phyloP scores from a whole-genome alignment of 139 green algal genomes.

The Chlorella sp. region DNA sequence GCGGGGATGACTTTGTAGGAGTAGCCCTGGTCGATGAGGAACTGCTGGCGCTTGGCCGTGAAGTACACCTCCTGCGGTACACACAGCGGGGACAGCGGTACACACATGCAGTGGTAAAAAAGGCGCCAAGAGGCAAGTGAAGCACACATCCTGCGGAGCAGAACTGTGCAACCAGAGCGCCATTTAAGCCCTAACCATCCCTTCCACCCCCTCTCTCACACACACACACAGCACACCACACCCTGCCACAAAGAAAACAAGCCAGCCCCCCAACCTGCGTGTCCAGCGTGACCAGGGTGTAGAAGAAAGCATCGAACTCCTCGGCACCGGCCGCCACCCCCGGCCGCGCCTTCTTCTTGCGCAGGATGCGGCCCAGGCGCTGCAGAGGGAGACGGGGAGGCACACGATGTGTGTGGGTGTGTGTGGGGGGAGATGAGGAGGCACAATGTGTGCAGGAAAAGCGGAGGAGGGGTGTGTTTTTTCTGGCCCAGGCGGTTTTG shows the following conservation, averaged over 20 bases:
- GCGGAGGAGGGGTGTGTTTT: too few relatives aligned
- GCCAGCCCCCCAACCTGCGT: slow-evolving; percentile 62
- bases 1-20: slow-evolving; percentile 96
- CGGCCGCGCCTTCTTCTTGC: slow-evolving; percentile 85
- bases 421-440: background rate
- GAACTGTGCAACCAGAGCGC: background rate
- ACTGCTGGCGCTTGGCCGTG: slow-evolving; percentile 97
- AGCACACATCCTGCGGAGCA: too few relatives aligned
- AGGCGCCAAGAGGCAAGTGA: too few relatives aligned
- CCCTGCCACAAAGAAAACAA: too few relatives aligned
- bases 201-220: too few relatives aligned
- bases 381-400: slow-evolving; percentile 64
- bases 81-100: background rate
- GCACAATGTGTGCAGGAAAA: too few relatives aligned
- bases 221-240: background rate
- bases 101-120: too few relatives aligned
- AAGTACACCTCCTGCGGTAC: slow-evolving; percentile 95
- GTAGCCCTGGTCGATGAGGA: slow-evolving; percentile 99
- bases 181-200: too few relatives aligned
- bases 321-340: slow-evolving; percentile 47
- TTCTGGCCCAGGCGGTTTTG: too few relatives aligned
- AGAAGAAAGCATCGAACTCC: slow-evolving; percentile 99
- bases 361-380: slow-evolving; percentile 95
- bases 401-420: background rate
- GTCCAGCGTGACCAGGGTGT: slow-evolving; percentile 98